Percentiles rank a stretch among this genome's conserved stretches.
These are phyloP conservation scores for Oryza longistaminata DNA, from an alignment of 176 grass and related monocot species.

Conservation along the genomic window DNA sequence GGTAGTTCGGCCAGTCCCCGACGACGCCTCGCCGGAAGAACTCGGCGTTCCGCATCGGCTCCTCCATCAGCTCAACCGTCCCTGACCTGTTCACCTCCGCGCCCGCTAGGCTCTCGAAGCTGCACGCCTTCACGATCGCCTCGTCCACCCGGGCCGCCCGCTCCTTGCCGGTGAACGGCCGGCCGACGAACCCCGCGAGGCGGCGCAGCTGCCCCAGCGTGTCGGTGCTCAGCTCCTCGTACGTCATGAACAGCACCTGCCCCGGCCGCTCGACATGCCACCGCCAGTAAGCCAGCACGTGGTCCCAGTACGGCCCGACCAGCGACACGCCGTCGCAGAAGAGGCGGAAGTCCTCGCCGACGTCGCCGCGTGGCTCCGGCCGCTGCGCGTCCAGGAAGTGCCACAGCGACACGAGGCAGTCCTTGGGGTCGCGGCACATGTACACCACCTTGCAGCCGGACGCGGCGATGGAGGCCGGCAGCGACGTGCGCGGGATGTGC, in stretches of 20 bases:
- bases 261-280: too few species aligned
- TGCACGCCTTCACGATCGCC: neutral
- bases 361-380: neutral
- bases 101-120: neutral
- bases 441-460: neutral
- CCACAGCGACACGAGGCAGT: neutral
- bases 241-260: too few species aligned
- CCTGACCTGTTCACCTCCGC: neutral
- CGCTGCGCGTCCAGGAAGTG: neutral
- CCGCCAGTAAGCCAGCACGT: too few species aligned
- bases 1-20: neutral
- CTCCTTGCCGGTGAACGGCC: too few species aligned
- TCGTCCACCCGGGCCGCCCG: neutral
- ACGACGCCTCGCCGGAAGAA: neutral
- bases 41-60: neutral
- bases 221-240: too few species aligned
- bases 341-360: neutral
- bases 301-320: too few species aligned
- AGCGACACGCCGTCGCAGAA: neutral
- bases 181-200: too few species aligned
- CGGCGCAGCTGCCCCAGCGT: too few species aligned
- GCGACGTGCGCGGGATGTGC: conserved; percentile 36
- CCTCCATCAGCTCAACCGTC: too few species aligned
- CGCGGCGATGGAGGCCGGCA: neutral
- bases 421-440: neutral